Base-by-base conservation (phyloP, 768 basidiomycete genomes). In the Suillus spraguei region DNA sequence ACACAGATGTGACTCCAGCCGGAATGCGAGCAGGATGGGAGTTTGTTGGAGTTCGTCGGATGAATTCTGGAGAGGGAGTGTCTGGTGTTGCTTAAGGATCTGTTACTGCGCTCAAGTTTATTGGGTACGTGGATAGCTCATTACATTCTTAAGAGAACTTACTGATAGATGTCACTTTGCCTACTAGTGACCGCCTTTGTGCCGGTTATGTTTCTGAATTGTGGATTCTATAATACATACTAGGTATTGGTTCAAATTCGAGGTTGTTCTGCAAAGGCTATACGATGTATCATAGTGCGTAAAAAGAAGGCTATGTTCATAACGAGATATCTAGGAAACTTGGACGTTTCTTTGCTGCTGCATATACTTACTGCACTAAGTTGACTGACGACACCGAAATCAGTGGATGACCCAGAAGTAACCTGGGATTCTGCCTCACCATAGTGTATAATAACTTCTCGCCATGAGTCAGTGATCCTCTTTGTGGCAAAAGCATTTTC, bases 41-140 rank as follows among this genome's bases (percentile, higher is more conserved):
- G 69, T 89, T 97, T 76, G 78, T 84, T 11, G 85, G 86, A 16
- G 77, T 93, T 62, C 80, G 90, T 67, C 83, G 83, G 63, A 81
- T 96, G 81, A 85, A 88, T 72, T 82, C 83, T 60, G 80, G 85
- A 68, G 69, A 67, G 55, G 70, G 69, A 16, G 60, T 67, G 16
- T 72, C 78, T 20, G 78, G 77, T 35, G 79, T 79, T 59, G 77
- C 83, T 38, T 71, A 79, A 0, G 84, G 87, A 20, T 81, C 83
- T 28, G 81, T 95, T 58, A 93, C 89, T 1, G 87, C 92, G n/a
- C 78, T 97, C 69, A 85, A 83, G 68, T 97, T 97, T 68, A 78
- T 89, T 28, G 92, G 91, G 95, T 94, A 73, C 61, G 82, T 72
- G 6, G 35, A 62, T 17, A 55, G 58, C 39, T 66, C 49, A 54